Percentiles rank a stretch among this genome's conserved stretches.
Evolutionary conservation across 2,329 filamentous ascomycete species (phyloP).

Genomic region (Incumbomyces lentus): DNA sequence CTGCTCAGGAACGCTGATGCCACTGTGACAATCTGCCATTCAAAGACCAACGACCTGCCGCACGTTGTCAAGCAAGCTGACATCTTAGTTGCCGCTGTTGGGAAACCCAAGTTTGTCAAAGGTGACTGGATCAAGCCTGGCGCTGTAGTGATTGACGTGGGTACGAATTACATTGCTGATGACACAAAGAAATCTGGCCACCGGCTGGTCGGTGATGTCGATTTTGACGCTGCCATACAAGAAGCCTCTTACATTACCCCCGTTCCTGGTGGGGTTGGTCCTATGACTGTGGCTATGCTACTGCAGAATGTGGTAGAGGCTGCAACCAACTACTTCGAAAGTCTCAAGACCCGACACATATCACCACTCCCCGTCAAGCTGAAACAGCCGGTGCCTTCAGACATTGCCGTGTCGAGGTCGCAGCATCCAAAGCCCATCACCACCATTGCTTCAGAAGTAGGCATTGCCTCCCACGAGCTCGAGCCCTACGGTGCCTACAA

Average conservation of each 20-base stretch:
- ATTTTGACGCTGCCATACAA: conserved; percentile 72
- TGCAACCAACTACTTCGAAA: conserved; percentile 69
- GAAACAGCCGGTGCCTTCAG: conserved; percentile 74
- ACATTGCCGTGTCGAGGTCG: conserved; percentile 81
- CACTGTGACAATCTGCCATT: conserved; percentile 94
- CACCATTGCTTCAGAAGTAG: conserved; percentile 71
- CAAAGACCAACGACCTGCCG: conserved; percentile 64
- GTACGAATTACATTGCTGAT: conserved; percentile 91
- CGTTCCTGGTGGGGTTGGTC: conserved; percentile 90
- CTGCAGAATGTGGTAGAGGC: conserved; percentile 90
- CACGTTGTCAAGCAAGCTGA: conserved; percentile 73
- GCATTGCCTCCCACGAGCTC: conserved; percentile 77
- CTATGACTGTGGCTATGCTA: conserved; percentile 98
- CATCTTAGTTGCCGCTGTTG: conserved; percentile 85
- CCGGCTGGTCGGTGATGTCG: conserved; percentile 87
- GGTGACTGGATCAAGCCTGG: conserved; percentile 93
- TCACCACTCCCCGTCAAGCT: conserved; percentile 75
- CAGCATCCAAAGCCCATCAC: conserved; percentile 91
- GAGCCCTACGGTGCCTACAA: conserved; percentile 94
- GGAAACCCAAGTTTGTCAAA: conserved; percentile 75
- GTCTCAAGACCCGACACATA: conserved; percentile 69
- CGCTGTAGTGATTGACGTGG: conserved; percentile 93
- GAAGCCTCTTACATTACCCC: conserved; percentile 91
- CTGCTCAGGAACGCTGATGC: conserved; percentile 90
- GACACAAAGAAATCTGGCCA: conserved; percentile 83